Conservation (phyloP, 2,329 filamentous ascomycete species). For the Setomelanomma holmii region DNA sequence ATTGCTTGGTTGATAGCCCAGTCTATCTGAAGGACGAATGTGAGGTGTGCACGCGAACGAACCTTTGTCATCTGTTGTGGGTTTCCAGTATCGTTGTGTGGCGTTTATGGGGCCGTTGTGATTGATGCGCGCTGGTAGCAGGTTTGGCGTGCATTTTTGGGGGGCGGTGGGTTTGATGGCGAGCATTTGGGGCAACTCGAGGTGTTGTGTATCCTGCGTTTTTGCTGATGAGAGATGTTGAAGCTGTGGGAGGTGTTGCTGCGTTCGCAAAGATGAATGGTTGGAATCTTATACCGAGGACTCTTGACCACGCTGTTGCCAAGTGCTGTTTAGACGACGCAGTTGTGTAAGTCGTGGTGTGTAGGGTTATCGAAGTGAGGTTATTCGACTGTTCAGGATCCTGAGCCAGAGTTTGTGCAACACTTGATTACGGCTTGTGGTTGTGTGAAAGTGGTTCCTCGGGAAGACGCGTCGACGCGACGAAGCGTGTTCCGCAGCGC, state of each 20-base stretch:
- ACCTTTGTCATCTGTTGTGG: conserved; percentile 55
- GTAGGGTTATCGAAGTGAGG: not conserved
- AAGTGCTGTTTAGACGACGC: too few relatives aligned
- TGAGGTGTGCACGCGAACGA: not conserved
- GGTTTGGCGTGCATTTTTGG: conserved; percentile 65
- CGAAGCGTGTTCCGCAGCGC: conserved; percentile 19
- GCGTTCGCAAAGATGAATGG: too few relatives aligned
- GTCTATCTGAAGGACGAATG: not conserved
- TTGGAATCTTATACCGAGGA: not conserved
- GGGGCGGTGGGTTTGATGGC: conserved; percentile 47
- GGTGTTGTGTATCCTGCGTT: not conserved
- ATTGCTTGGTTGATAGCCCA: not conserved
- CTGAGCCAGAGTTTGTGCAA: not conserved
- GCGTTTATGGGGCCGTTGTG: conserved; percentile 76
- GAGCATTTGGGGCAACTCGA: too few relatives aligned
- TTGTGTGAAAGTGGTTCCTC: conserved; percentile 1
- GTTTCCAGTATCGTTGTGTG: conserved; percentile 73
- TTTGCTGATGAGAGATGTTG: too few relatives aligned
- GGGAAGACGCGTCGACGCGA: conserved; percentile 23
- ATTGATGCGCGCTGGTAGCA: conserved; percentile 82
- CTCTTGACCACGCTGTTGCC: not conserved
- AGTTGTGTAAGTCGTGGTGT: not conserved
- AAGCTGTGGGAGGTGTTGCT: too few relatives aligned
- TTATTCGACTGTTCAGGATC: too few relatives aligned
- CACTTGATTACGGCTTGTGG: not conserved